Evolutionary conservation across 1,284 basidiomycete species (phyloP), one percentile per base, ranked within the genome.

Genomic region (Cystobasidiaceae sp.): DNA sequence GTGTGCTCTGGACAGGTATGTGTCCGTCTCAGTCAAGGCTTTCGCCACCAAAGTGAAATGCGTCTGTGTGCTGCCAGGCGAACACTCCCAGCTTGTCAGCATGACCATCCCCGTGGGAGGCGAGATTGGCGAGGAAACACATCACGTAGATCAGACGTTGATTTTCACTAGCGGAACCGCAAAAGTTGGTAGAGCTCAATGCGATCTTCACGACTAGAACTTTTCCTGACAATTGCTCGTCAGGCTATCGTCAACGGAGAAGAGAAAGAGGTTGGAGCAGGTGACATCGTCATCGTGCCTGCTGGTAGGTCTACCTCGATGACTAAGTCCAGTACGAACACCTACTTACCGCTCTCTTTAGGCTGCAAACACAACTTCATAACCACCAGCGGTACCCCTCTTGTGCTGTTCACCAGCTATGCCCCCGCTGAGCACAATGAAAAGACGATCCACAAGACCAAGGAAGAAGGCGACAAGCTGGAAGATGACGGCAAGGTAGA

Each of bases 81-180:
- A 64, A 30, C 61, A 69, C 41, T 71, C 68, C 46, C 76, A 78
- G 70, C 62, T 78, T 44, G 77, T 78, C 27, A 67, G 75, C 50
- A 78, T 78, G 77, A 78, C 77, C 37, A 72, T 78, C 33, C 77
- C 76, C 2, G 75, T 76, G 6, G 76, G 75, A n/a, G 76, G 75
- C 4, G 76, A 77, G 34, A 78, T 77, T 19, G 61, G 60, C 25
- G 41, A 62, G 30, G 51, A 50, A 49, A 66, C 51, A 3, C 66
- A 67, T 32, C 37, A 41, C 32, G 52, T 57, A 11, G 66, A 67
- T 34, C 66, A 67, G 46, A 49, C 54, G 27, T 30, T 56, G 23
- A 56, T 61, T 34, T 57, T 62, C 33, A 63, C 59, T 5, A 54
- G 59, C 34, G 51, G 60, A 28, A 54, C 60, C 15, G 49, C 49